Percentiles rank a stretch among this genome's conserved stretches.
Evolutionary conservation across 805 yeast genomes (phyloP).

Genomic region (Yarrowia phangngaensis): DNA sequence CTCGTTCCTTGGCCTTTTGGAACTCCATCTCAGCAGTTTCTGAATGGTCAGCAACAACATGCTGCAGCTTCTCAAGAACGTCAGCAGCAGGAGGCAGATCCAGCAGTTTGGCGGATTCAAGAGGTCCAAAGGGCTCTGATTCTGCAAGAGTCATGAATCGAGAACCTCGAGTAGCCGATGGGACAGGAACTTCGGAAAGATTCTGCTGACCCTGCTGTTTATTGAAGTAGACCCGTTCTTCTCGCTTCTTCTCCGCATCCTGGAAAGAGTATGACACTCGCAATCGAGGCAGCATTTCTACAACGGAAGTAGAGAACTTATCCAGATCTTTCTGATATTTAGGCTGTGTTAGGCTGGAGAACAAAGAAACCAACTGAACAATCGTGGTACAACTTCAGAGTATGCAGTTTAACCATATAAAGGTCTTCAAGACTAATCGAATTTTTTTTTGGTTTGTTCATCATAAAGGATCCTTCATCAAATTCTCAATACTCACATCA

Average conservation of each 20-base stretch:
- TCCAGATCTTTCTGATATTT: slow-evolving; percentile 26
- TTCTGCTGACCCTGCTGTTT: slow-evolving; percentile 52
- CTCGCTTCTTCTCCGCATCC: slow-evolving; percentile 29
- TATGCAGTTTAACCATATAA: slow-evolving; percentile 48
- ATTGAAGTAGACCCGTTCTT: slow-evolving; percentile 35
- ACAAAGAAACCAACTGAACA: background rate
- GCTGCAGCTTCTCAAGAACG: slow-evolving; percentile 64
- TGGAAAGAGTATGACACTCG: slow-evolving; percentile 25
- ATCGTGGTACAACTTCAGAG: background rate
- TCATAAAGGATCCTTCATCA: slow-evolving; percentile 46
- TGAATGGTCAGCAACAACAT: slow-evolving; percentile 34
- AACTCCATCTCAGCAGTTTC: slow-evolving; percentile 39
- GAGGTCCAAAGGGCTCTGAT: slow-evolving; percentile 91
- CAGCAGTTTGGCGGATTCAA: slow-evolving; percentile 84
- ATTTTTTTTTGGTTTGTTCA: slow-evolving; percentile 38
- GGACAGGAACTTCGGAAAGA: slow-evolving; percentile 90
- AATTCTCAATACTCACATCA: slow-evolving; percentile 48
- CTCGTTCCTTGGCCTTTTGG: slow-evolving; percentile 32
- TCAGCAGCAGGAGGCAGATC: slow-evolving; percentile 84
- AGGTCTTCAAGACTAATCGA: slow-evolving; percentile 83
- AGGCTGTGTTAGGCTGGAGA: slow-evolving; percentile 17
- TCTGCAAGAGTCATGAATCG: slow-evolving; percentile 87
- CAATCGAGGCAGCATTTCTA: slow-evolving; percentile 72
- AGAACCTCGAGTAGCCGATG: slow-evolving; percentile 73
- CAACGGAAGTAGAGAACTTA: slow-evolving; percentile 59